A percentile compares a stretch with the other conserved stretches of the same genome.
These are phyloP conservation scores for Verticillium isaacii DNA, from an alignment of 2,329 filamentous ascomycete species.

Conservation along the genomic window DNA sequence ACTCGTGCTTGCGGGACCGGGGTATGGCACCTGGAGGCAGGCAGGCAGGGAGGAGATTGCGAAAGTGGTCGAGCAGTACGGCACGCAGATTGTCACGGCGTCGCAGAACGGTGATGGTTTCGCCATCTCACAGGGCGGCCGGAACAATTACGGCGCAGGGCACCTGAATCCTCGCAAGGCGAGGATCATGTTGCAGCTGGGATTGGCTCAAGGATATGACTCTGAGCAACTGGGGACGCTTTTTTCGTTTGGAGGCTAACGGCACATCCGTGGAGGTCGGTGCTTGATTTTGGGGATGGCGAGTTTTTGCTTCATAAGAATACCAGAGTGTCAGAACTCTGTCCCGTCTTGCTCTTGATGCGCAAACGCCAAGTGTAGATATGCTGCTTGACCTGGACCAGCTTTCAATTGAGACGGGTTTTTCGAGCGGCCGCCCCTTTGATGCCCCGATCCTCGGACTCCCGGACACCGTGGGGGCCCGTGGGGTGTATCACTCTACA, in stretches of 20 bases:
- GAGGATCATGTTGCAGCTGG: slow-evolving; percentile 44
- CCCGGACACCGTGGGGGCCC: neutral
- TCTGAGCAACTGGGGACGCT: slow-evolving; percentile 8
- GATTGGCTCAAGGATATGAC: slow-evolving; percentile 13
- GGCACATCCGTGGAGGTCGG: neutral
- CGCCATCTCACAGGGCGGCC: slow-evolving; percentile 33
- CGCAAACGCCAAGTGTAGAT: too few relatives aligned
- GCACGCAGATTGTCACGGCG: slow-evolving; percentile 45
- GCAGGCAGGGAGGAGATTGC: slow-evolving; percentile 33
- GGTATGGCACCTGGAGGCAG: slow-evolving; percentile 44
- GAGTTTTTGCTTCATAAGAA: too few relatives aligned
- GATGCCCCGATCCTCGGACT: neutral
- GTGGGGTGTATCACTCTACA: neutral
- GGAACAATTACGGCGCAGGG: slow-evolving; percentile 41
- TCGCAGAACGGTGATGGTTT: slow-evolving; percentile 47
- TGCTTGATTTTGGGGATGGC: neutral
- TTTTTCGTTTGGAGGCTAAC: slow-evolving; percentile 5
- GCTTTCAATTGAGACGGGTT: too few relatives aligned
- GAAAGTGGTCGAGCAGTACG: slow-evolving; percentile 36
- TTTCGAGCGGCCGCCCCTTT: too few relatives aligned
- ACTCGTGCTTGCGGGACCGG: slow-evolving; percentile 51
- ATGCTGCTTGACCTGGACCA: neutral
- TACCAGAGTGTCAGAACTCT: too few relatives aligned
- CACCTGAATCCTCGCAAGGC: slow-evolving; percentile 50
- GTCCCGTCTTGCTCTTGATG: too few relatives aligned